phyloP scores from a whole-genome alignment of 345 rosid genomes.

The Excoecaria cochinchinensis region DNA sequence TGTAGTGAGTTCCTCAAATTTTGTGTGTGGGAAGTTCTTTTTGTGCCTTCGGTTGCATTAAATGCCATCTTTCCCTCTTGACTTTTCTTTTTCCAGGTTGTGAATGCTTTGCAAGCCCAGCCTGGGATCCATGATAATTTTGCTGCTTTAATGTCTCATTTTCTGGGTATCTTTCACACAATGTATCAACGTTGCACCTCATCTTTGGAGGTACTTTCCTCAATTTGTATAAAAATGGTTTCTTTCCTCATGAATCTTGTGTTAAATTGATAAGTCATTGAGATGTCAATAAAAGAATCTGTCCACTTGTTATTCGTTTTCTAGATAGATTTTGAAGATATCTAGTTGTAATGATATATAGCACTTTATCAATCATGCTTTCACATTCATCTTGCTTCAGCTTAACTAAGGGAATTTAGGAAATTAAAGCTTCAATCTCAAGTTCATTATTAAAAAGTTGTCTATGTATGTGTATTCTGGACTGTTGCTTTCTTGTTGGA shows the following conservation, averaged over 20 bases:
- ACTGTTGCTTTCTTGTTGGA: neutral
- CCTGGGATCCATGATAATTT: slow-evolving; percentile 53
- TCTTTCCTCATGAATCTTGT: neutral
- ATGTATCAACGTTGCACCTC: slow-evolving; percentile 79
- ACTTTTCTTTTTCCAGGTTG: slow-evolving; percentile 44
- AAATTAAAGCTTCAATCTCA: neutral
- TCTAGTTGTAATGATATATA: neutral
- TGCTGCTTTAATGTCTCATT: slow-evolving; percentile 55
- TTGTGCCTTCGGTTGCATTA: neutral
- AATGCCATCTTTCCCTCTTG: neutral
- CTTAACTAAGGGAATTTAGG: neutral
- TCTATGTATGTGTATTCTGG: neutral
- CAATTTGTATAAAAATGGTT: neutral
- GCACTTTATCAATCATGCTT: neutral
- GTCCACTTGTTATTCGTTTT: neutral
- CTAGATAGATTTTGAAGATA: neutral
- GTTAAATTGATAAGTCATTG: neutral
- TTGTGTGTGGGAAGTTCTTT: neutral
- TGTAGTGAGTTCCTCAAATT: neutral
- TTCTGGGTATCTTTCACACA: slow-evolving; percentile 73
- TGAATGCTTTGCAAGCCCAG: slow-evolving; percentile 75
- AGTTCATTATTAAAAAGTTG: neutral
- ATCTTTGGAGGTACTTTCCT: slow-evolving; percentile 68
- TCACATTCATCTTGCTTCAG: no score
- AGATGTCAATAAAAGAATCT: neutral